Conservation (phyloP, 1,284 basidiomycete genomes). For the Apiotrichum veenhuisii region DNA sequence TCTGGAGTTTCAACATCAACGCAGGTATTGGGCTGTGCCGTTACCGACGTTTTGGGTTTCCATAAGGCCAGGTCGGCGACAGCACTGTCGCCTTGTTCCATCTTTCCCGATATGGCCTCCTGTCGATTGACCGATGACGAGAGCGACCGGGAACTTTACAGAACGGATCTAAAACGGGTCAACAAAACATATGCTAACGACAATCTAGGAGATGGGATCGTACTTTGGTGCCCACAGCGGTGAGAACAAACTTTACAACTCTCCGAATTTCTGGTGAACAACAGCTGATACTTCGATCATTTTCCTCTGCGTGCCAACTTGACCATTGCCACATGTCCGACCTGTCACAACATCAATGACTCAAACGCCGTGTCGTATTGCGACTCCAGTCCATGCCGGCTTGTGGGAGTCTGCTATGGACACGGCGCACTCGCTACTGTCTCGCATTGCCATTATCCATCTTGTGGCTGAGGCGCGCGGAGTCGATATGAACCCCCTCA, state of each 20-base stretch:
- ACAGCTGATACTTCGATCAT: not conserved
- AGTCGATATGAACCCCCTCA: slow-evolving; percentile 78
- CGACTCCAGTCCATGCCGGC: slow-evolving; percentile 62
- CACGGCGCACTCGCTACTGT: slow-evolving; percentile 66
- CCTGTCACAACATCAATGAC: too few relatives aligned
- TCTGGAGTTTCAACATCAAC: too few relatives aligned
- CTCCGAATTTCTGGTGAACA: not conserved
- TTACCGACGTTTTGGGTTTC: too few relatives aligned
- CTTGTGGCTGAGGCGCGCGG: slow-evolving; percentile 85
- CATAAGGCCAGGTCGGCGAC: too few relatives aligned
- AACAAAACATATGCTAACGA: not conserved
- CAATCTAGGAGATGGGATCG: slow-evolving; percentile 58
- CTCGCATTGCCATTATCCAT: slow-evolving; percentile 80
- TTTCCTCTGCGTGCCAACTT: not conserved
- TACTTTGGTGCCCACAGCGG: slow-evolving; percentile 61
- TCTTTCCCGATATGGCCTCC: too few relatives aligned
- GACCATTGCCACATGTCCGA: not conserved
- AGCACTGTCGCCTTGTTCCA: not conserved
- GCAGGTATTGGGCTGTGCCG: too few relatives aligned
- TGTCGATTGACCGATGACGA: too few relatives aligned
- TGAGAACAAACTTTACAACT: slow-evolving; percentile 6
- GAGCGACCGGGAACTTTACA: too few relatives aligned
- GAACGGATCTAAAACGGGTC: too few relatives aligned
- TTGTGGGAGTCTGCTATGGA: slow-evolving; percentile 77
- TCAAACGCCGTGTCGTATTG: too few relatives aligned